These are phyloP conservation scores for Populus hybrid DNA, from an alignment of 441 rosid genomes.

Conservation along the genomic window DNA sequence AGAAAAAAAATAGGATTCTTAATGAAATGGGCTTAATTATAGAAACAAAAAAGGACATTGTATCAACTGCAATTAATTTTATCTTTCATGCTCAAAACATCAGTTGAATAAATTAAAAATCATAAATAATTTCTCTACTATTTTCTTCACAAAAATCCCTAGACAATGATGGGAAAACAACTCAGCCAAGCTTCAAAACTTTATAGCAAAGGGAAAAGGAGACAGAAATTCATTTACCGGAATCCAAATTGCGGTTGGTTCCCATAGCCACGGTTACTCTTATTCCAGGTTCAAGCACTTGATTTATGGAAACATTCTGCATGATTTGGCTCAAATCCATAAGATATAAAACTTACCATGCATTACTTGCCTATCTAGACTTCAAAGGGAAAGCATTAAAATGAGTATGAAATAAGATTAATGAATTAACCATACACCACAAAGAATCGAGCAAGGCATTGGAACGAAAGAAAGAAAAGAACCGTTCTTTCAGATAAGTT, in stretches of 20 bases:
- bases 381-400: constrained; percentile 2
- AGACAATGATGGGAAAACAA: neutral
- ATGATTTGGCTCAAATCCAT: constrained; percentile 25
- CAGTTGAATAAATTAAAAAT: neutral
- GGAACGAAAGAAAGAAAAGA: neutral
- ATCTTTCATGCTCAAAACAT: neutral
- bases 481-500: neutral
- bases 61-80: neutral
- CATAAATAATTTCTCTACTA: neutral
- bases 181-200: constrained; percentile 5
- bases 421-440: neutral
- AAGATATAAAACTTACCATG: constrained; percentile 13
- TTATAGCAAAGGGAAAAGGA: neutral
- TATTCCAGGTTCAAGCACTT: constrained; percentile 67
- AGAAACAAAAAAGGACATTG: neutral
- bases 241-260: constrained; percentile 54
- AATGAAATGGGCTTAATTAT: neutral
- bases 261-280: constrained; percentile 98
- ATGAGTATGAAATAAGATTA: neutral
- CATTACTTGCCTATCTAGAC: neutral
- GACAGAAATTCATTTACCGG: constrained; percentile 36
- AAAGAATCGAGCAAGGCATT: neutral
- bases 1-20: neutral
- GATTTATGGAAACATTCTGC: constrained; percentile 74
- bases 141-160: neutral